Conservation (phyloP, 768 basidiomycete genomes). For the Hericium rajendrae region DNA sequence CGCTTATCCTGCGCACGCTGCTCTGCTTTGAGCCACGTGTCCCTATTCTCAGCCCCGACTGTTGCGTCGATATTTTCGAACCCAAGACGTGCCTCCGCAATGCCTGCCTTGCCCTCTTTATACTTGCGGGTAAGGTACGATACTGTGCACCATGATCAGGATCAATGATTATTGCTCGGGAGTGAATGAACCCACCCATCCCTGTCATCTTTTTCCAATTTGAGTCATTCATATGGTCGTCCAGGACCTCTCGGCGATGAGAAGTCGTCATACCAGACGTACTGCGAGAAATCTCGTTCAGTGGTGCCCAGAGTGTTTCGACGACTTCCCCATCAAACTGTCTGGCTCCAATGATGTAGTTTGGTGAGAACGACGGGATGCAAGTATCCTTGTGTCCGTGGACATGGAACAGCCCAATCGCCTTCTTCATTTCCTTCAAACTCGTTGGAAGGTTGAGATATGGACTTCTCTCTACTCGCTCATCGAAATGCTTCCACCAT, state of each 20-base stretch:
- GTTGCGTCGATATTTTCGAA: background rate
- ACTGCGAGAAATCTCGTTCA: constrained; percentile 1
- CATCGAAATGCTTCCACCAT: background rate
- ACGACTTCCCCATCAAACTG: constrained; percentile 4
- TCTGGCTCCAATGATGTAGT: background rate
- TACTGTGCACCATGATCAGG: background rate
- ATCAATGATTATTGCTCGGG: background rate
- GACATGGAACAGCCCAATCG: constrained; percentile 1
- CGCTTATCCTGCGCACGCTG: background rate
- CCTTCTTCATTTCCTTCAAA: background rate
- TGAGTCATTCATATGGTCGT: background rate
- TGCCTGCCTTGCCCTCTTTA: background rate
- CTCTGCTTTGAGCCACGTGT: background rate
- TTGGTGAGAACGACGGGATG: background rate
- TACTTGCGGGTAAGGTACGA: background rate
- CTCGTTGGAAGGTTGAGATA: background rate
- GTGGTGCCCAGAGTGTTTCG: constrained; percentile 3
- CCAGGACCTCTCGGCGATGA: background rate
- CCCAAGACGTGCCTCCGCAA: background rate
- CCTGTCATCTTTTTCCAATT: constrained; percentile 5
- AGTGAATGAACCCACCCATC: background rate
- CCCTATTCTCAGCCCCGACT: background rate
- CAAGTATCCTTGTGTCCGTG: constrained; percentile 3
- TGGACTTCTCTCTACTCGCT: background rate
- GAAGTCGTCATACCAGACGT: background rate